phyloP scores from a whole-genome alignment of 371 early-diverging fungal genomes.

The Blyttiomyces sp. region DNA sequence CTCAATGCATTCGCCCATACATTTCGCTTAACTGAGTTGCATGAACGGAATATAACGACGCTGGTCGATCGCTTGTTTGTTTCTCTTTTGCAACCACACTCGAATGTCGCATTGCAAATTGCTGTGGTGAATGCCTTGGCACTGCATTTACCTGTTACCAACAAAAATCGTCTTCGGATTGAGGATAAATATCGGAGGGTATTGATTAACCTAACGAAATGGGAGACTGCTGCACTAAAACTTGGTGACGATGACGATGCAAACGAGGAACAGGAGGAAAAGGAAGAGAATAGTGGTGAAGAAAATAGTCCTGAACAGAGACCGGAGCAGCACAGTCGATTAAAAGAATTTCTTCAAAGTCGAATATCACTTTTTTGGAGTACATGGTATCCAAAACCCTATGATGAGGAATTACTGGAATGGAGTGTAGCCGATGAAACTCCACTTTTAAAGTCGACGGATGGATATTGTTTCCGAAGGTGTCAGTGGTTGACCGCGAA shows the following conservation, averaged over 20 bases:
- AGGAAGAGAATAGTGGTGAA: neutral
- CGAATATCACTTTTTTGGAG: too few species aligned
- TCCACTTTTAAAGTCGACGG: too few species aligned
- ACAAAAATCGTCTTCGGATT: conserved; percentile 35
- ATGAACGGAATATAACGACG: neutral
- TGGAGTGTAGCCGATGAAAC: too few species aligned
- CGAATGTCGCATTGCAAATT: conserved; percentile 19
- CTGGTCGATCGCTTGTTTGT: conserved; percentile 7
- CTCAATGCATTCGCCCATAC: conserved; percentile 27
- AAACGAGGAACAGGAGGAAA: neutral
- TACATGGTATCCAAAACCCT: too few species aligned
- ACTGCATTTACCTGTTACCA: conserved; percentile 34
- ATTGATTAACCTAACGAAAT: conserved; percentile 13
- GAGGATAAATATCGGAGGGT: conserved; percentile 27
- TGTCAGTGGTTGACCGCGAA: too few species aligned
- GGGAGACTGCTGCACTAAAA: neutral
- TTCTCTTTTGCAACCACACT: conserved; percentile 34
- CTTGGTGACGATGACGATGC: neutral
- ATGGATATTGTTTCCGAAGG: too few species aligned
- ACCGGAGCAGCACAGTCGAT: neutral
- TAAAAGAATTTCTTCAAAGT: neutral
- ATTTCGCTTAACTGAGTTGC: conserved; percentile 1
- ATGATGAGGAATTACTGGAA: too few species aligned
- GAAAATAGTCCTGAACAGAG: neutral
- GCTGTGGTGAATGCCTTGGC: conserved; percentile 33